phyloP scores from a whole-genome alignment of 2,329 filamentous ascomycete species.

The Penicillium sp. region DNA sequence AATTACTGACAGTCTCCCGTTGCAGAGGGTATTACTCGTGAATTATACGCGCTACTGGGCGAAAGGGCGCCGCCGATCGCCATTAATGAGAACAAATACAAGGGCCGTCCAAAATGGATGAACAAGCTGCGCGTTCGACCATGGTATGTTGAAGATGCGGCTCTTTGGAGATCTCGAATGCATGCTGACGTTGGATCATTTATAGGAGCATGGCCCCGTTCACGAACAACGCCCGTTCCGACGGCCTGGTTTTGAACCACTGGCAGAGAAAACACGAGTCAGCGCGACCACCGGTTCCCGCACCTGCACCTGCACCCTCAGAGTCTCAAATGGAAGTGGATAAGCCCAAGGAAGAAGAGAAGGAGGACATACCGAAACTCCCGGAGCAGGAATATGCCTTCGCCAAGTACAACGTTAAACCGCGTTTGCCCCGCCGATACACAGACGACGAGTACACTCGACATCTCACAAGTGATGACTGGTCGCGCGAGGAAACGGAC shows the following conservation, averaged over 20 bases:
- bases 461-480: conserved; percentile 71
- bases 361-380: conserved; percentile 32
- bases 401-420: conserved; percentile 82
- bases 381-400: conserved; percentile 59
- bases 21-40: conserved; percentile 52
- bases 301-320: conserved; percentile 32
- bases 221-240: conserved; percentile 72
- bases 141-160: conserved; percentile 49
- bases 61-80: conserved; percentile 54
- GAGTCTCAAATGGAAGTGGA: conserved; percentile 39
- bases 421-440: conserved; percentile 72
- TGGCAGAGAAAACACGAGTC: conserved; percentile 69
- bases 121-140: conserved; percentile 46
- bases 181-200: conserved; percentile 23
- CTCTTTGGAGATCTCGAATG: conserved; percentile 56
- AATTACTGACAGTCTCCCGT: neutral
- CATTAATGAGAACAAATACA: conserved; percentile 54
- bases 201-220: conserved; percentile 71
- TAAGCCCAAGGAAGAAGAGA: conserved; percentile 40
- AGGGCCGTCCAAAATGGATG: conserved; percentile 50
- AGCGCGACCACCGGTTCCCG: conserved; percentile 29
- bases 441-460: conserved; percentile 82
- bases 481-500: conserved; percentile 91
- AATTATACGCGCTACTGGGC: conserved; percentile 53
- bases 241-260: conserved; percentile 71